These are phyloP conservation scores for Beta macrorhiza DNA, from an alignment of 179 eudicot species.

Conservation along the genomic window DNA sequence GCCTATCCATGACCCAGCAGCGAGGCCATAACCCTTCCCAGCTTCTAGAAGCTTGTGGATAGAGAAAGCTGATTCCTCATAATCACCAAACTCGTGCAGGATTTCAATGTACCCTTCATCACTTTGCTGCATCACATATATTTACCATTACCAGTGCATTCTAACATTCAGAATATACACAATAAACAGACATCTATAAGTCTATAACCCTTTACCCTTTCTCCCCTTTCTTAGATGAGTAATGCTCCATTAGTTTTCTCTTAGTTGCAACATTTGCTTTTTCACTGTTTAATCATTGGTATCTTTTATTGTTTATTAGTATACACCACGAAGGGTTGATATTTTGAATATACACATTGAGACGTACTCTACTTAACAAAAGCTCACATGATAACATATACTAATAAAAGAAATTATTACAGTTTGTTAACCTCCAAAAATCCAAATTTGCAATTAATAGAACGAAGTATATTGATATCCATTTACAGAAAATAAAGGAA, in stretches of 20 bases:
- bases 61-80: conserved; percentile 67
- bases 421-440: too few relatives aligned
- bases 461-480: neutral
- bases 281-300: too few relatives aligned
- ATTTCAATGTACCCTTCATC: conserved; percentile 67
- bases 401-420: too few relatives aligned
- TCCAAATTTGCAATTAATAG: too few relatives aligned
- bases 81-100: conserved; percentile 78
- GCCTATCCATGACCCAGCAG: conserved; percentile 98
- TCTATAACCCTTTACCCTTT: neutral
- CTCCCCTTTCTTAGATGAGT: neutral
- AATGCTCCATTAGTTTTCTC: too few relatives aligned
- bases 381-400: too few relatives aligned
- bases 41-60: conserved; percentile 85
- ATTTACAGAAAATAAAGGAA: neutral
- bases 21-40: conserved; percentile 77
- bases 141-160: conserved; percentile 1
- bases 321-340: too few relatives aligned
- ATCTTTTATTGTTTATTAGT: too few relatives aligned
- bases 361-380: too few relatives aligned
- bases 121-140: conserved; percentile 51
- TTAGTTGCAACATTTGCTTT: too few relatives aligned
- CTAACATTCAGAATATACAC: neutral
- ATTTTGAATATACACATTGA: too few relatives aligned
- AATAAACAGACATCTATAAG: neutral